Conservation (phyloP, 2,329 filamentous ascomycete species). For the Blastomyces gilchristii region DNA sequence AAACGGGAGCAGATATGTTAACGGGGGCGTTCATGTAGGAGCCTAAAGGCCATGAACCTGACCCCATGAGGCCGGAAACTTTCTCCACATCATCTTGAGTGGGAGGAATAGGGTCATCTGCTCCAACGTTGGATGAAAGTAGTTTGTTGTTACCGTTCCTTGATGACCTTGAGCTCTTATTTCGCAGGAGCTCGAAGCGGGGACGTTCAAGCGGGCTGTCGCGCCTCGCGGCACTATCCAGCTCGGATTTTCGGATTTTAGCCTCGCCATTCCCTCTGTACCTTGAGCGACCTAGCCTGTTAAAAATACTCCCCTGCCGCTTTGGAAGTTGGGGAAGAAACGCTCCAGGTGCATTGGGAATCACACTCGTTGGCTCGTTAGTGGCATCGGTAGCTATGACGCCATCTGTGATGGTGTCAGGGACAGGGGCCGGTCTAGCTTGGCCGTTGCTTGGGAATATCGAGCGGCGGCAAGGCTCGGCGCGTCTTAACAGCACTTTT, state of each 20-base stretch:
- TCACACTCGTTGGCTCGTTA: slow-evolving; percentile 41
- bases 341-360: slow-evolving; percentile 28
- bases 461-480: slow-evolving; percentile 2
- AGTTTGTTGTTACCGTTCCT: background rate
- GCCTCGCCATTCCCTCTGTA: slow-evolving; percentile 20
- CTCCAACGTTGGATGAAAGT: slow-evolving; percentile 16
- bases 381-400: slow-evolving; percentile 19
- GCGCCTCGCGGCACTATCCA: slow-evolving; percentile 50
- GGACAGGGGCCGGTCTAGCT: background rate
- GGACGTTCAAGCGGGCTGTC: slow-evolving; percentile 55
- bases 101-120: slow-evolving; percentile 17
- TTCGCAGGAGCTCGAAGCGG: slow-evolving; percentile 37
- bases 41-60: slow-evolving; percentile 21
- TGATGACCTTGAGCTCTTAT: slow-evolving; percentile 20
- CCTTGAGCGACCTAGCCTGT: slow-evolving; percentile 21
- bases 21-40: slow-evolving; percentile 3
- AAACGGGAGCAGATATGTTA: background rate
- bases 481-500: slow-evolving; percentile 22
- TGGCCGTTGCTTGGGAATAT: background rate
- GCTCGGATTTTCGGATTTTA: slow-evolving; percentile 46
- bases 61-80: slow-evolving; percentile 10
- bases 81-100: background rate
- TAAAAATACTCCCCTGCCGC: slow-evolving; percentile 24
- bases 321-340: slow-evolving; percentile 24
- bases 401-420: background rate